A percentile compares a stretch with the other conserved stretches of the same genome.
These are phyloP conservation scores for Paecilomyces sp. DNA, from an alignment of 2,329 filamentous ascomycete genomes.

Conservation along the genomic window DNA sequence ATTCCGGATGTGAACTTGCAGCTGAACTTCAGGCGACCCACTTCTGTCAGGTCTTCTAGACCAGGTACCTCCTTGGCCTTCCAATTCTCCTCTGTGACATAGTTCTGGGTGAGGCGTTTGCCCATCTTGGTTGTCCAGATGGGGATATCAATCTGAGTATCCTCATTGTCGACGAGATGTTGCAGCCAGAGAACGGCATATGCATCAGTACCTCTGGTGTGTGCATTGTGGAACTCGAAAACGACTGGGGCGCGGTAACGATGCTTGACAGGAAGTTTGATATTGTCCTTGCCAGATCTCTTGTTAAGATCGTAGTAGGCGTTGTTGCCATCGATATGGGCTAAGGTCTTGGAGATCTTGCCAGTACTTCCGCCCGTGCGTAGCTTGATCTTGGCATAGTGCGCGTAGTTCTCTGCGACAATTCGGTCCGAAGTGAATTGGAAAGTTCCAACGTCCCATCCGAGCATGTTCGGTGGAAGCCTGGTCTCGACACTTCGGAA, in stretches of 20 bases:
- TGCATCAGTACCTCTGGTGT: constrained; percentile 63
- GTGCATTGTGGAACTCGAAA: constrained; percentile 69
- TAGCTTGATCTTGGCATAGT: constrained; percentile 62
- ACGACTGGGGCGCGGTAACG: constrained; percentile 86
- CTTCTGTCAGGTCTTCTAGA: constrained; percentile 66
- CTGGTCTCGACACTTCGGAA: constrained; percentile 85
- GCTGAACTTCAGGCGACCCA: constrained; percentile 74
- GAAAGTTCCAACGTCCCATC: constrained; percentile 94
- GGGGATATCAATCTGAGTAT: constrained; percentile 72
- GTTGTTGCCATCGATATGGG: constrained; percentile 49
- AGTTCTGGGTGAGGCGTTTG: constrained; percentile 78
- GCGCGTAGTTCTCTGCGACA: constrained; percentile 55
- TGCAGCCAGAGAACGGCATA: constrained; percentile 83
- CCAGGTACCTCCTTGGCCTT: constrained; percentile 56
- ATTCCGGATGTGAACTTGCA: constrained; percentile 84
- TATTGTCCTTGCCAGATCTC: constrained; percentile 42
- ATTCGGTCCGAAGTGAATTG: constrained; percentile 72
- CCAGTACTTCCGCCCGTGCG: constrained; percentile 79
- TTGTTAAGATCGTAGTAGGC: constrained; percentile 54
- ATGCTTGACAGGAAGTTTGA: constrained; percentile 80
- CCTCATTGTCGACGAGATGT: constrained; percentile 73
- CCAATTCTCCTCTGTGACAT: constrained; percentile 75
- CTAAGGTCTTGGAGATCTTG: constrained; percentile 58
- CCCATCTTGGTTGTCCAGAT: constrained; percentile 78
- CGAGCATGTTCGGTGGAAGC: constrained; percentile 75